Evolutionary conservation across 1,284 basidiomycete genomes (phyloP).

Genomic region (Mycosarcoma maydis): DNA sequence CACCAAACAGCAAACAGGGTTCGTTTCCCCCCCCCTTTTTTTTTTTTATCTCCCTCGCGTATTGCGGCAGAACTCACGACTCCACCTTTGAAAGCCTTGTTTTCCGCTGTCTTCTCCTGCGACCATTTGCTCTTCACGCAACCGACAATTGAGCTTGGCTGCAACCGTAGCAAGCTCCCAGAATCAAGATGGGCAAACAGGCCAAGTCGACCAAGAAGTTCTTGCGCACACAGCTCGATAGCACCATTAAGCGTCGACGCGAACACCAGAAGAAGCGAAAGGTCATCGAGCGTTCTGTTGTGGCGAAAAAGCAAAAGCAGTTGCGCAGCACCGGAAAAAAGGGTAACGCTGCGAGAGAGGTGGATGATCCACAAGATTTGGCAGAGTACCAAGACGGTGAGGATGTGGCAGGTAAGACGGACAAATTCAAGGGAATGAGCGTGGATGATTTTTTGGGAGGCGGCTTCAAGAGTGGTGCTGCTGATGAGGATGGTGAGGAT

Average conservation of each 20-base stretch:
- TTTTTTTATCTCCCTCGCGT: no score
- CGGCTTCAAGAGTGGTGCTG: slow-evolving; percentile 57
- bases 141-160: no score
- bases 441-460: slow-evolving; percentile 65
- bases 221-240: slow-evolving; percentile 55
- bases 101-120: no score
- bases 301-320: slow-evolving; percentile 44
- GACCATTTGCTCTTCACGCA: no score
- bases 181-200: slow-evolving; percentile 62
- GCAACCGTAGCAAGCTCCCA: no score
- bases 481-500: slow-evolving; percentile 36
- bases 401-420: slow-evolving; percentile 29
- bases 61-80: no score
- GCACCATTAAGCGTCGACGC: slow-evolving; percentile 58
- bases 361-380: slow-evolving; percentile 22
- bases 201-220: slow-evolving; percentile 65
- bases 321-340: slow-evolving; percentile 37
- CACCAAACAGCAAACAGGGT: no score
- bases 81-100: no score
- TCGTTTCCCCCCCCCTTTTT: no score
- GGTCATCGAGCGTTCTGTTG: slow-evolving; percentile 44
- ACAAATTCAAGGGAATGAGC: slow-evolving; percentile 50
- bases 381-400: slow-evolving; percentile 41
- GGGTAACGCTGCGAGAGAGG: slow-evolving; percentile 20
- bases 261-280: slow-evolving; percentile 60